These are phyloP conservation scores for Aspergillus piperis DNA, from an alignment of 2,329 filamentous ascomycete species.

Conservation along the genomic window DNA sequence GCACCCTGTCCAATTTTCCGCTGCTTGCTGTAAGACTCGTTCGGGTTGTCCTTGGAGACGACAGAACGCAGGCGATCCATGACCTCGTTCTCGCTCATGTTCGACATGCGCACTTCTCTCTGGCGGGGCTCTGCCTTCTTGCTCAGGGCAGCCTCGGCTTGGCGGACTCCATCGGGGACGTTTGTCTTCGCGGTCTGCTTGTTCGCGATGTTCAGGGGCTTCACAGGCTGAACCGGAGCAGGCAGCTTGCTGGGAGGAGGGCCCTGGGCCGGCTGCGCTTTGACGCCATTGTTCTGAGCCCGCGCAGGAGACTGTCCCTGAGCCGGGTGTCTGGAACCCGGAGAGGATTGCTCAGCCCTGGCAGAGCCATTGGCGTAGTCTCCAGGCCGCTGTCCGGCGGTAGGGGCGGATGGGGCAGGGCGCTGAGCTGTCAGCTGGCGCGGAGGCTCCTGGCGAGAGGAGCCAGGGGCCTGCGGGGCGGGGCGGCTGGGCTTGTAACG, in stretches of 20 bases:
- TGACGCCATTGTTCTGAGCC: constrained; percentile 49
- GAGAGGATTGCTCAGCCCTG: constrained; percentile 22
- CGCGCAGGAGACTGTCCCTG: constrained; percentile 46
- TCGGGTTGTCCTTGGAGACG: constrained; percentile 92
- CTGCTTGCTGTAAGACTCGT: constrained; percentile 96
- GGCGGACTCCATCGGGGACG: constrained; percentile 71
- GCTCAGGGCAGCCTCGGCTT: constrained; percentile 84
- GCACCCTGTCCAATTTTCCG: constrained; percentile 99
- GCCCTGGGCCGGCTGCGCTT: constrained; percentile 40
- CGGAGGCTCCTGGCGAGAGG: constrained; percentile 53
- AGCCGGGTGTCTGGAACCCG: constrained; percentile 34
- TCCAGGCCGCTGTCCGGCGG: constrained; percentile 35
- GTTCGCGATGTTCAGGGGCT: constrained; percentile 74
- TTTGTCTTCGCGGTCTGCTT: constrained; percentile 59
- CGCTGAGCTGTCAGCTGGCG: constrained; percentile 71
- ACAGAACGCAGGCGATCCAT: constrained; percentile 95
- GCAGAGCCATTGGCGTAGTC: constrained; percentile 31
- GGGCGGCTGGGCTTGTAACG: constrained; percentile 85
- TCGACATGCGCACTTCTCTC: constrained; percentile 97
- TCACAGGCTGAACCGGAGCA: constrained; percentile 62
- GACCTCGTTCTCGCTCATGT: constrained; percentile 94
- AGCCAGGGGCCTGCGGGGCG: constrained; percentile 73
- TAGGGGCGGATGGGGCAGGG: constrained; percentile 74
- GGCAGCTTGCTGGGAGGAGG: constrained; percentile 60
- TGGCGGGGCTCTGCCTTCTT: constrained; percentile 75